Evolutionary conservation across 306 rosid genomes (phyloP), one percentile per base, ranked within the genome.

Genomic region (Trichosanthes truncata): DNA sequence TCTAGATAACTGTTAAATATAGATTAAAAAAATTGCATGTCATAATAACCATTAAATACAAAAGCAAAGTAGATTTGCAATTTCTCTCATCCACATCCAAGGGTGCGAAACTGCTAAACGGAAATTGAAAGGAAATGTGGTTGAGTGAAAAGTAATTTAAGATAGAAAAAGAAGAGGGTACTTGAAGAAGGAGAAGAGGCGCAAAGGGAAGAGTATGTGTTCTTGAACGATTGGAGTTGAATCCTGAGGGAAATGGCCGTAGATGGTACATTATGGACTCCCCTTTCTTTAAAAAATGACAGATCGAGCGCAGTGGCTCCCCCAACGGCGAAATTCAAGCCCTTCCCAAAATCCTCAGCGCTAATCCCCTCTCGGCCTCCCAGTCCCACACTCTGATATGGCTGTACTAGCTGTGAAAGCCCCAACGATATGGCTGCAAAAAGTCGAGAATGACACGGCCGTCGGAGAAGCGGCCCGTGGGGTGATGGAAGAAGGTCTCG

Each of bases 231-330:
- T 9, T 81, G 75, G 68, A 91, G 0, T 33, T 91, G 92, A 80
- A 77, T 74, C 3, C 38, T 0, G 0, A 91, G 83, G 38, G 92
- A 86, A 9, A 21, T 6, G 5, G 4, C 62, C 1, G 60, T 49
- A 38, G 67, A 84, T 84, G 2, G 0, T 40, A 66, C 52, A 1
- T 29, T 21, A 26, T 2, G 12, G 43, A 78, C 48, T 31, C 85
- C 87, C 66, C 31, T 82, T 14, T 83, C 80, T 17, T 53, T 29
- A 45, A 89, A 87, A 85, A 84, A 84, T n/a, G 31, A 56, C 0
- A 2, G 11, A 0, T 87, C 87, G 29, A 88, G 78, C 0, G 89
- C 92, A 0, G 93, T 91, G 45, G 96, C 89, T 85, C 93, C 96
- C 9, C 15, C 15, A 5, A 91, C 89, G 0, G 92, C 93, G 40